Base-by-base conservation (phyloP, 495 filamentous ascomycete genomes). In the Xylaria cubensis region DNA sequence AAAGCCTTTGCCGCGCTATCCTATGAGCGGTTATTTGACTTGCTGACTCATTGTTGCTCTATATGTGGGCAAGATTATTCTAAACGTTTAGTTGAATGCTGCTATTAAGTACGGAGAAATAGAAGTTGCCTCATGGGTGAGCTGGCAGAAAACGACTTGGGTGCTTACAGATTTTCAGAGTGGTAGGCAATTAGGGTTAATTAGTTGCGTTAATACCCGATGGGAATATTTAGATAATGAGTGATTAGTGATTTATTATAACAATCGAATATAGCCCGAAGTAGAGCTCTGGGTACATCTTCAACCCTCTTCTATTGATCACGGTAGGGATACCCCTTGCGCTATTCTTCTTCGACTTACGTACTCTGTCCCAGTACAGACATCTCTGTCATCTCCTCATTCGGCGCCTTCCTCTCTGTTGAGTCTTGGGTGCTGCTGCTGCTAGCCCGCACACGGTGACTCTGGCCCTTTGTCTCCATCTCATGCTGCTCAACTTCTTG, bases 401-500 rank as follows among this genome's bases (percentile, higher is more conserved):
- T 17, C 19, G 64, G 64, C 19, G 29, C 53, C 46, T 66, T 66
- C 48, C 63, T 36, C 46, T 24, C 64, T 29, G 44, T 9, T 12
- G 32, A 66, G 21, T 4, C 46, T 32, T 39, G 44, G 44, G 6
- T 51, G 17, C 46, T 51, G 1, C 9, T 39, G 26, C 64, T 66
- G 0, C 26, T 15, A 48, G 24, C 9, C 26, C 62, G 24, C 12
- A 46, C 24, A 48, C 29, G 61, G 34, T 10, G 12, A 12, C 26
- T 9, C 9, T 19, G 42, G 10, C 17, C 19, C 19, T 7, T 46
- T 15, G 48, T 41, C 46, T 66, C 64, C 5, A 21, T 41, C 56
- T 70, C 58, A 24, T 70, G 42, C n/a, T 34, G 21, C 32, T 63
- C 29, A 13, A 42, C 68, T 32, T 70, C 68, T 21, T 70, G 10